These are phyloP conservation scores for Trypanosoma caninum DNA, from an alignment of 208 protist genomes.

Conservation along the genomic window DNA sequence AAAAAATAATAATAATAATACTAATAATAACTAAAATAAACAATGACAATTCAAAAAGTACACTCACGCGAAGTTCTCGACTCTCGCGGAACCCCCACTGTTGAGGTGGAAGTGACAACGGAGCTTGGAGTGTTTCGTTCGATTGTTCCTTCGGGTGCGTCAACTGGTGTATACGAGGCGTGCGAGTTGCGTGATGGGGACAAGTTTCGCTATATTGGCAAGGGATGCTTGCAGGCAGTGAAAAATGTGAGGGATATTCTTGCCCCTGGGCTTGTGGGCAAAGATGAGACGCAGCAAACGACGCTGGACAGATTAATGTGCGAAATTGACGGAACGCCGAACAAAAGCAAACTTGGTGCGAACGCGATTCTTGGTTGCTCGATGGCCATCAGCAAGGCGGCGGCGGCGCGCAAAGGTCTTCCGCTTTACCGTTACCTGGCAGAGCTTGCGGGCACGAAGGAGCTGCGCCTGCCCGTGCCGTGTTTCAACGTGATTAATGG, in stretches of 20 bases:
- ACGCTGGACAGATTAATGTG: constrained; percentile 95
- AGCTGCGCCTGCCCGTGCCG: constrained; percentile 89
- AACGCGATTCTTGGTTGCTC: constrained; percentile 99
- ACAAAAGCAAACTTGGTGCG: constrained; percentile 97
- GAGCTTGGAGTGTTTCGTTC: constrained; percentile 94
- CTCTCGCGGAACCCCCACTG: constrained; percentile 89
- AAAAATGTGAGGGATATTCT: constrained; percentile 97
- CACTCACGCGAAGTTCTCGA: constrained; percentile 87
- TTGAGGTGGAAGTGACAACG: constrained; percentile 97
- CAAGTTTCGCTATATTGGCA: constrained; percentile 94
- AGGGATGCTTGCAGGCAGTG: constrained; percentile 96
- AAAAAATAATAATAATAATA: constrained; percentile 4
- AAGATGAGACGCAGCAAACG: constrained; percentile 86
- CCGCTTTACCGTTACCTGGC: constrained; percentile 97
- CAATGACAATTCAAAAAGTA: constrained; percentile 84
- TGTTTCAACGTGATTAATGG: constrained; percentile 99
- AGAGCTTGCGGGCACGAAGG: constrained; percentile 87
- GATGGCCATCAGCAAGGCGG: constrained; percentile 97
- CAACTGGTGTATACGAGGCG: constrained; percentile 98
- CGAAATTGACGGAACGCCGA: constrained; percentile 96
- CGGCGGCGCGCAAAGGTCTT: constrained; percentile 75
- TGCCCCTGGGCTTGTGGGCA: constrained; percentile 91
- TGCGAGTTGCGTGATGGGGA: constrained; percentile 97
- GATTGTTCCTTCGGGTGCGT: constrained; percentile 98
- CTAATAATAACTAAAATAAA: neutral